Evolutionary conservation across 75 land plant genomes (phyloP), one percentile per base, ranked within the genome.

Genomic region (Sequoia sempervirens): DNA sequence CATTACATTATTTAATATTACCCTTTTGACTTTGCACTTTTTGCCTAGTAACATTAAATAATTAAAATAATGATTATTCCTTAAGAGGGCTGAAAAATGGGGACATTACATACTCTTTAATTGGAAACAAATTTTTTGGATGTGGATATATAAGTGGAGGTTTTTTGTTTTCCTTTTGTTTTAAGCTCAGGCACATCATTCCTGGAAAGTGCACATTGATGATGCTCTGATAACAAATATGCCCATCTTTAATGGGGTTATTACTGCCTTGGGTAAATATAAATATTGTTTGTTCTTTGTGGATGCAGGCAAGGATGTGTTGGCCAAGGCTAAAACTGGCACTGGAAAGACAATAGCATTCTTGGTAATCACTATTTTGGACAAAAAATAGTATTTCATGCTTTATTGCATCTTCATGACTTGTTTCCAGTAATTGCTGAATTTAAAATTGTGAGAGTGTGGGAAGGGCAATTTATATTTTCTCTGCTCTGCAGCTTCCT

Each of bases 271-370:
- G 23, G 28, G 68, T 20, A 58, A 64, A n/a, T n/a, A n/a, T n/a
- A n/a, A n/a, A n/a, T n/a, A n/a, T n/a, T n/a, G n/a, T n/a, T n/a
- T n/a, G n/a, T n/a, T n/a, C n/a, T n/a, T n/a, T n/a, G n/a, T n/a
- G n/a, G n/a, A n/a, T n/a, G n/a, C n/a, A n/a, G n/a, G n/a, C n/a
- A n/a, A n/a, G n/a, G n/a, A n/a, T n/a, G n/a, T n/a, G n/a, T n/a
- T n/a, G n/a, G n/a, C n/a, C n/a, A n/a, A n/a, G n/a, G n/a, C n/a
- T n/a, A n/a, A n/a, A n/a, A n/a, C n/a, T n/a, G n/a, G n/a, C n/a
- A 98, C 99, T 78, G 99, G 99, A 46, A 98, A 98, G 89, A 98
- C 98, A 53, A 92, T 98, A 36, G 99, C 99, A 81, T 98, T 98
- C 89, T 83, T 98, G 98, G 99, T 98, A 84, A 47, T 83, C 64